Evolutionary conservation across 1,139 yeast species (phyloP), one percentile per base, ranked within the genome.

Genomic region (Yamadazyma siamensis): DNA sequence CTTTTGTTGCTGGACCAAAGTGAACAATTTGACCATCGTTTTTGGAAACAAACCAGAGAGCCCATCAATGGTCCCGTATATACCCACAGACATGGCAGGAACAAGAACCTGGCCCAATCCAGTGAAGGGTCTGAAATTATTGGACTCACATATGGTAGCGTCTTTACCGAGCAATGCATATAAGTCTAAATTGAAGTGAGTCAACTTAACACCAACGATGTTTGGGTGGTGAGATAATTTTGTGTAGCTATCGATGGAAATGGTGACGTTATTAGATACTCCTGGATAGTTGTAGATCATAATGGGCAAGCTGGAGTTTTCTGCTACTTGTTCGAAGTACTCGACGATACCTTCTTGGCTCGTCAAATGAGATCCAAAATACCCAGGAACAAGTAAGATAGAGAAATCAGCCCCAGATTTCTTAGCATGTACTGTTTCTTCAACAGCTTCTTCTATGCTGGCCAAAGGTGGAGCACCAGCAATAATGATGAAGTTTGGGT

Each of bases 41-140:
- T 58, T 63, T 17, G 70, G 71, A 41, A 65, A 62, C 11, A 62
- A 50, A 27, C 61, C 65, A 21, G 70, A 56, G 27, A 69, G 47
- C 18, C 74, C 75, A 40, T 70, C 76, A 39, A 70, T 62, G 21
- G 75, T 59, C 25, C 74, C 75, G 34, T 51, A 51, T 32, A 58
- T 50, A 13, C 73, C 73, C n/a, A 65, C 68, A 1, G 62, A 38
- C 33, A 67, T 43, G 4, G 68, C 67, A 14, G 75, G 74, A 19
- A 69, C 43, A 33, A 70, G 47, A 16, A 67, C 52, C 47, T 70
- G 75, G 15, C 76, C 76, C 22, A 69, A 49, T 5, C 75, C 76
- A n/a, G 73, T 65, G 47, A 66, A 59, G n/a, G 61, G 49, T 29
- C 54, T 40, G 52, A 70, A 70, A 41, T 62, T 57, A 39, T 61